These are phyloP conservation scores for Pisolithus thermaeus DNA, from an alignment of 1,284 basidiomycete species.

Conservation along the genomic window DNA sequence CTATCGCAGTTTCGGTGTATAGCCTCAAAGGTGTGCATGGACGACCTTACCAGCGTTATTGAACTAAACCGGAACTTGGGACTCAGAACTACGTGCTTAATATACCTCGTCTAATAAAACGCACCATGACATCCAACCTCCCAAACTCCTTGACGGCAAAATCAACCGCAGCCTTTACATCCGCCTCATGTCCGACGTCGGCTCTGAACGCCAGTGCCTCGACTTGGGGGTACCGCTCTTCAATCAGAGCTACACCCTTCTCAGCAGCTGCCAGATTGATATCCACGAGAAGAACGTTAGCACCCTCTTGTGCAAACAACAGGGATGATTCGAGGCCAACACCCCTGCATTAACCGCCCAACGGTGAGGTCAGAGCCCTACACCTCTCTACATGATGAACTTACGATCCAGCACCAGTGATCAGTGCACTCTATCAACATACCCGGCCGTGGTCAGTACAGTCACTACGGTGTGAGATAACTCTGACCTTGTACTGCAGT, in stretches of 20 bases:
- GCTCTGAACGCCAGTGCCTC: conserved; percentile 71
- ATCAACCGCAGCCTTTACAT: conserved; percentile 80
- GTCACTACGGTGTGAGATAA: not conserved
- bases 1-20: conserved; percentile 29
- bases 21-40: not conserved
- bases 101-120: conserved; percentile 13
- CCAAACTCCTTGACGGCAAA: conserved; percentile 80
- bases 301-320: conserved; percentile 90
- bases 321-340: conserved; percentile 92
- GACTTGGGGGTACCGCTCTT: conserved; percentile 62
- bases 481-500: conserved; percentile 60
- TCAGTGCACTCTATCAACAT: conserved; percentile 56
- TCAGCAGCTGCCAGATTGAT: conserved; percentile 79
- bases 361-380: not conserved
- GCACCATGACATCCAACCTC: conserved; percentile 86
- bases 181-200: conserved; percentile 85
- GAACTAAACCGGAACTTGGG: conserved; percentile 47
- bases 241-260: conserved; percentile 62
- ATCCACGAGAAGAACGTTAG: conserved; percentile 81
- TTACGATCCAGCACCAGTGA: conserved; percentile 84
- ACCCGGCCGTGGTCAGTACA: not conserved
- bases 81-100: conserved; percentile 5
- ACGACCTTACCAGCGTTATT: conserved; percentile 72
- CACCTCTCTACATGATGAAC: conserved; percentile 24
- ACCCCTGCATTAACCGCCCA: conserved; percentile 46